A percentile compares a stretch with the other conserved stretches of the same genome.
These are phyloP conservation scores for Lecanicillium sp. DNA, from an alignment of 2,329 filamentous ascomycete species.

Conservation along the genomic window DNA sequence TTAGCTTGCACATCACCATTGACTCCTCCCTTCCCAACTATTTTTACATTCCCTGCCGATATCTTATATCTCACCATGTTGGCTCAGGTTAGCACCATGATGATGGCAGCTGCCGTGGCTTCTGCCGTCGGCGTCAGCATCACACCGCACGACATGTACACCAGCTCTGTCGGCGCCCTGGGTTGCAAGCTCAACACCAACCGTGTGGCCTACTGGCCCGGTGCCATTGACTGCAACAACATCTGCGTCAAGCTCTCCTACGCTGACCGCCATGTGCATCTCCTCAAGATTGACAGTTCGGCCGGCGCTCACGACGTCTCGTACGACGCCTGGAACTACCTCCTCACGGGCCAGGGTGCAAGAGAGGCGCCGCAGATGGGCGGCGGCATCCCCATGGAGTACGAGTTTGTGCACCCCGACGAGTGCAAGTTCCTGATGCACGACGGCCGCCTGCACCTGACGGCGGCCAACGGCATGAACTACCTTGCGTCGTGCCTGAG, in stretches of 20 bases:
- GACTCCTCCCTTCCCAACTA: not conserved
- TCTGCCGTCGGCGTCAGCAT: constrained; percentile 29
- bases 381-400: constrained; percentile 46
- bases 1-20: too few species aligned
- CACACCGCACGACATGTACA: constrained; percentile 52
- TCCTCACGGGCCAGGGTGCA: constrained; percentile 45
- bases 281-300: constrained; percentile 53
- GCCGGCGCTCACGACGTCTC: constrained; percentile 52
- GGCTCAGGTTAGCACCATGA: constrained; percentile 24
- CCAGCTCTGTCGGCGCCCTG: constrained; percentile 51
- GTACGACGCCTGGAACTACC: constrained; percentile 58
- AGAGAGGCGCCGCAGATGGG: constrained; percentile 38
- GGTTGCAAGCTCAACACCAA: constrained; percentile 57
- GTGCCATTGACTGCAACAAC: constrained; percentile 45
- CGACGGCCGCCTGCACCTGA: constrained; percentile 46
- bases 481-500: constrained; percentile 42
- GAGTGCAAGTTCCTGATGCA: constrained; percentile 46
- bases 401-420: constrained; percentile 39
- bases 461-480: constrained; percentile 52
- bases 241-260: constrained; percentile 50
- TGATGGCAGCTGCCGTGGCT: constrained; percentile 26
- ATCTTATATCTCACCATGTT: constrained; percentile 17
- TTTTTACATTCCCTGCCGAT: not conserved
- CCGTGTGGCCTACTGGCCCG: constrained; percentile 57
- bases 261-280: constrained; percentile 44